phyloP scores from a whole-genome alignment of 768 basidiomycete genomes.

The Suillus cothurnatus region DNA sequence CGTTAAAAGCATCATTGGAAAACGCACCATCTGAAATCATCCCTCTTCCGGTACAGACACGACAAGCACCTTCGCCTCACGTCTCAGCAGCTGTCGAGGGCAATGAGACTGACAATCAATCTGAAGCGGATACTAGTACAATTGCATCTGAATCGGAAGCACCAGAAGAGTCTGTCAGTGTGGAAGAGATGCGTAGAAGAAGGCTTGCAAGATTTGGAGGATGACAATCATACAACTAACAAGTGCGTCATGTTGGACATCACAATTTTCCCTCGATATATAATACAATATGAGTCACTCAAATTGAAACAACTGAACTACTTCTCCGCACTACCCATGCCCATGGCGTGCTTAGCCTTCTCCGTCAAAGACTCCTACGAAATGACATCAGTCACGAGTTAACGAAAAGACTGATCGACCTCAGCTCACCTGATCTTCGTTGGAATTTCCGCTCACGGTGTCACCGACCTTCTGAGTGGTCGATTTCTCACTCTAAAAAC shows the following conservation, averaged over 20 bases:
- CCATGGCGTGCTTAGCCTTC: slow-evolving; percentile 17
- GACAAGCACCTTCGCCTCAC: slow-evolving; percentile 18
- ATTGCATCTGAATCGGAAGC: slow-evolving; percentile 24
- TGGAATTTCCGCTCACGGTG: slow-evolving; percentile 47
- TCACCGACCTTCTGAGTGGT: slow-evolving; percentile 51
- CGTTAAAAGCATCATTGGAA: slow-evolving; percentile 81
- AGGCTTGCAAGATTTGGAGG: slow-evolving; percentile 66
- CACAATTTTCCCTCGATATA: not conserved
- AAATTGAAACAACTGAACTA: not conserved
- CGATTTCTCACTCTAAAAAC: slow-evolving; percentile 53
- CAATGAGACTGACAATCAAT: slow-evolving; percentile 37
- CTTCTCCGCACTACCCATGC: slow-evolving; percentile 12
- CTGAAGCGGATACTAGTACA: slow-evolving; percentile 38
- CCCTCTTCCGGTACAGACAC: slow-evolving; percentile 30
- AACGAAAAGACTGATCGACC: too few species aligned
- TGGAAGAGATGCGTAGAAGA: slow-evolving; percentile 70
- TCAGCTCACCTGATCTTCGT: slow-evolving; percentile 42
- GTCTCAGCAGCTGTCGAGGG: slow-evolving; percentile 14
- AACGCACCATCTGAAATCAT: slow-evolving; percentile 55
- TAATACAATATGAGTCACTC: not conserved
- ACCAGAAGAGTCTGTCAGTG: slow-evolving; percentile 41
- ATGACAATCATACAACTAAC: slow-evolving; percentile 21
- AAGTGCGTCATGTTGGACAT: not conserved
- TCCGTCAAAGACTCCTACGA: slow-evolving; percentile 16
- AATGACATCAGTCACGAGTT: not conserved